Percentiles rank a stretch among this genome's conserved stretches.
These are phyloP conservation scores for Senna siamea DNA, from an alignment of 306 rosid genomes.

Conservation along the genomic window DNA sequence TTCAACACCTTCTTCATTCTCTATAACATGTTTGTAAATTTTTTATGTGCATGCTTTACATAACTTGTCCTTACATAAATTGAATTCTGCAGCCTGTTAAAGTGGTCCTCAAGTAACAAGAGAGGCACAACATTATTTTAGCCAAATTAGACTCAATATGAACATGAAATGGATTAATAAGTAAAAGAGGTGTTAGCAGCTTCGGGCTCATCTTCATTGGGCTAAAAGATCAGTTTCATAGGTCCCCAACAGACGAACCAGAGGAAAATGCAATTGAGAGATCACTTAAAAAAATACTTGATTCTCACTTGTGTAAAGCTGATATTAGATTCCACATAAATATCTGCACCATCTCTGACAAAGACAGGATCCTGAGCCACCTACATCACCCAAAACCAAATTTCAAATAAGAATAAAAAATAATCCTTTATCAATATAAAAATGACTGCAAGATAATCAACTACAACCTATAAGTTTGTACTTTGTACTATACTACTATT, in stretches of 20 bases:
- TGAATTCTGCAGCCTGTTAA: constrained; percentile 9
- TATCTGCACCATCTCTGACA: constrained; percentile 84
- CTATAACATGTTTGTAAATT: constrained; percentile 13
- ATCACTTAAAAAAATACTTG: constrained; percentile 19
- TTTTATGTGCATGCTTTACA: constrained; percentile 9
- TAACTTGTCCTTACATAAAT: too few relatives aligned
- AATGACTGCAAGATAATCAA: constrained; percentile 13
- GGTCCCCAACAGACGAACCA: constrained; percentile 14
- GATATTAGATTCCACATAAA: constrained; percentile 85
- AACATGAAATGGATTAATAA: constrained; percentile 13
- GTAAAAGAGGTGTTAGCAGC: constrained; percentile 1
- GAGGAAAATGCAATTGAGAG: constrained; percentile 12
- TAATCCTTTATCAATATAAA: neutral
- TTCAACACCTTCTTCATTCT: constrained; percentile 25
- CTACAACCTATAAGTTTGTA: neutral
- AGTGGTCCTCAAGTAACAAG: constrained; percentile 13
- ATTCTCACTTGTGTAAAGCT: constrained; percentile 91
- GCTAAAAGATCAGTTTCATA: constrained; percentile 8
- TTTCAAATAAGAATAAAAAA: constrained; percentile 37
- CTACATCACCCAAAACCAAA: constrained; percentile 52
- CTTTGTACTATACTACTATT: too few relatives aligned
- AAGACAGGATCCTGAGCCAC: constrained; percentile 83
- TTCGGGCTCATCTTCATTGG: constrained; percentile 29
- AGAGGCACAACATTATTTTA: constrained; percentile 4
- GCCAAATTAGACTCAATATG: neutral